phyloP scores from a whole-genome alignment of 2,329 filamentous ascomycete genomes.

The Colletotrichum orbiculare region DNA sequence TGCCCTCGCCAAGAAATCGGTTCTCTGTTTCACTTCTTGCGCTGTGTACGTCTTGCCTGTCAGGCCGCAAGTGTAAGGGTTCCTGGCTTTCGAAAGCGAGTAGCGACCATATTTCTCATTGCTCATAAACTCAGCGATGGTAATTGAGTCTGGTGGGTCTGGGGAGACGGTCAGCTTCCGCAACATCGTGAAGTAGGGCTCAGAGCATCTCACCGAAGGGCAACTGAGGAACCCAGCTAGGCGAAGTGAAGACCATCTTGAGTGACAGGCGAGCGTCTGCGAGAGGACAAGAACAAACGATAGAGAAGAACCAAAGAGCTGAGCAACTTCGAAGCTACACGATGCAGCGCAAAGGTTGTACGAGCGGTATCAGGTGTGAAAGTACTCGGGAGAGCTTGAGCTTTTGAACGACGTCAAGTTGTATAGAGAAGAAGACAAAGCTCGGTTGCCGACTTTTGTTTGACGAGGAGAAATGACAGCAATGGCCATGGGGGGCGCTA shows the following conservation, averaged over 20 bases:
- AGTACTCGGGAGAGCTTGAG: conserved; percentile 7
- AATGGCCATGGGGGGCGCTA: conserved; percentile 7
- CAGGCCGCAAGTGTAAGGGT: conserved; percentile 82
- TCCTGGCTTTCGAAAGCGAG: conserved; percentile 70
- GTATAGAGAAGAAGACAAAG: conserved; percentile 7
- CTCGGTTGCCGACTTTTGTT: conserved; percentile 6
- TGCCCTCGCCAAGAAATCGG: conserved; percentile 74
- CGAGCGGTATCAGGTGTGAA: not conserved
- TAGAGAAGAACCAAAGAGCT: not conserved
- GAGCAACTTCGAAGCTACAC: not conserved
- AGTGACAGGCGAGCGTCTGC: not conserved
- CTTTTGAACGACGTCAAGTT: conserved; percentile 29
- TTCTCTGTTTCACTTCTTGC: conserved; percentile 71
- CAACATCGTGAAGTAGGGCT: conserved; percentile 7
- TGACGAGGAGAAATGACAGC: conserved; percentile 20
- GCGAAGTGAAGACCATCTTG: conserved; percentile 68
- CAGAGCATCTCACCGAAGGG: conserved; percentile 58
- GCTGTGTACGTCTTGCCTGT: conserved; percentile 75
- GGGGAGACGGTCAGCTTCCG: conserved; percentile 28
- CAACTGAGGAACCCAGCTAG: conserved; percentile 70
- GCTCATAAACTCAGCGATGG: conserved; percentile 81
- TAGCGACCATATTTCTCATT: conserved; percentile 76
- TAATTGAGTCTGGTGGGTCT: conserved; percentile 78
- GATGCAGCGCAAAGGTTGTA: conserved; percentile 5
- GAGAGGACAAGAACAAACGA: not conserved